Evolutionary conservation across 2,329 filamentous ascomycete genomes (phyloP).

Genomic region (Orbilia oligospora): DNA sequence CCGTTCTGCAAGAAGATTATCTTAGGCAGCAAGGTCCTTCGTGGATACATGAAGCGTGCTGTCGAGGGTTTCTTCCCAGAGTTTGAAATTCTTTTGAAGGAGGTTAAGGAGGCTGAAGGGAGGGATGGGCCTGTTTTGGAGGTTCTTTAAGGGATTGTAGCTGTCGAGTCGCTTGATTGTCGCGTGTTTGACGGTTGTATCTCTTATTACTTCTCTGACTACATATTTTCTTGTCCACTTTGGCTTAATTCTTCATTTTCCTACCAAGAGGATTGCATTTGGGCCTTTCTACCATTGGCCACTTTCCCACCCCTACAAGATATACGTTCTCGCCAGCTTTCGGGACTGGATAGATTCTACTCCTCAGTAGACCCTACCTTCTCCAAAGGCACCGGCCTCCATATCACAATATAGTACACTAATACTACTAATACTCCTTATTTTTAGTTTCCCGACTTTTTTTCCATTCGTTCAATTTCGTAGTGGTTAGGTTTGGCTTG

Average conservation of each 20-base stretch:
- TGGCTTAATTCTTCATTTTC: background rate
- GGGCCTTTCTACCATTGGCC: background rate
- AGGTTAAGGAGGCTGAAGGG: constrained; percentile 38
- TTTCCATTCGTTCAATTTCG: background rate
- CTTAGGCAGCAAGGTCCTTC: constrained; percentile 31
- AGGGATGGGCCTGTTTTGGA: constrained; percentile 7
- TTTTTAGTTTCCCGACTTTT: no score
- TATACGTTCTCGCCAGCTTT: background rate
- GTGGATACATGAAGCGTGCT: constrained; percentile 45
- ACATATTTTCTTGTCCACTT: background rate
- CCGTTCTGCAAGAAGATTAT: constrained; percentile 48
- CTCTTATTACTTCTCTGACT: background rate
- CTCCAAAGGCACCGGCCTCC: background rate
- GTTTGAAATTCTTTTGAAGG: constrained; percentile 19
- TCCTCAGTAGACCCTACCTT: background rate
- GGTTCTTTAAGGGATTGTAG: background rate
- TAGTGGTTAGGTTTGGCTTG: no score
- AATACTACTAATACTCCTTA: background rate
- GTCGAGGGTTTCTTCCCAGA: constrained; percentile 50
- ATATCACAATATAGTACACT: background rate
- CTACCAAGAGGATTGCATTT: background rate
- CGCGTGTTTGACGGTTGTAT: background rate
- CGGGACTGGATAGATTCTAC: background rate
- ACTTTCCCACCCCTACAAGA: background rate
- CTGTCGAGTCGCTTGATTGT: background rate